Percentiles rank a stretch among this genome's conserved stretches.
These are phyloP conservation scores for Aegle marmelos DNA, from an alignment of 345 rosid species.

Conservation along the genomic window DNA sequence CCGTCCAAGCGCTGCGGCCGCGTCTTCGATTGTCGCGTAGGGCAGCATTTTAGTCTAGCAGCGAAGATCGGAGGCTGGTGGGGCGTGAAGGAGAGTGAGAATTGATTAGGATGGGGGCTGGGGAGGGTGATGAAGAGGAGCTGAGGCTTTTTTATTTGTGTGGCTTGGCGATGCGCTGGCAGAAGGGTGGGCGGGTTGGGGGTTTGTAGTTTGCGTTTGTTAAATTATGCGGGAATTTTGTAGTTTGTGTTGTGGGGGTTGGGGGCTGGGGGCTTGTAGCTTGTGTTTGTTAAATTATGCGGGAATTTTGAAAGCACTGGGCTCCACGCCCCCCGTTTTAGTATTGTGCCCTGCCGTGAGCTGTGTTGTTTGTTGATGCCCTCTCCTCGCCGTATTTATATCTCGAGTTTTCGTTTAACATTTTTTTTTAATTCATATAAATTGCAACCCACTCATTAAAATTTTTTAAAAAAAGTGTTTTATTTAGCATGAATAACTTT, in stretches of 20 bases:
- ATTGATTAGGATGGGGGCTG: neutral
- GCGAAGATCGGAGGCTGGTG: constrained; percentile 8
- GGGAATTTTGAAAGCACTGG: constrained; percentile 22
- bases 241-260: too few relatives aligned
- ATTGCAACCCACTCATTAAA: too few relatives aligned
- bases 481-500: too few relatives aligned
- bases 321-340: neutral
- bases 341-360: neutral
- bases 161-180: neutral
- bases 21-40: constrained; percentile 57
- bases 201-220: neutral
- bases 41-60: constrained; percentile 53
- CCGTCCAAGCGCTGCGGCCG: constrained; percentile 64
- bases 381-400: neutral
- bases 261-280: fast-evolving
- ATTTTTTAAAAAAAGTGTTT: too few relatives aligned
- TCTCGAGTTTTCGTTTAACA: neutral
- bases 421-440: too few relatives aligned
- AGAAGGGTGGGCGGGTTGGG: too few relatives aligned
- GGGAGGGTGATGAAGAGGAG: neutral
- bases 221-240: constrained; percentile 34
- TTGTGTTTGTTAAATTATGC: constrained; percentile 21
- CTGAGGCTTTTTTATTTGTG: neutral
- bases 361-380: neutral
- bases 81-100: constrained; percentile 11